Conservation (phyloP, 306 rosid species). For the Lathyrus sativus region DNA sequence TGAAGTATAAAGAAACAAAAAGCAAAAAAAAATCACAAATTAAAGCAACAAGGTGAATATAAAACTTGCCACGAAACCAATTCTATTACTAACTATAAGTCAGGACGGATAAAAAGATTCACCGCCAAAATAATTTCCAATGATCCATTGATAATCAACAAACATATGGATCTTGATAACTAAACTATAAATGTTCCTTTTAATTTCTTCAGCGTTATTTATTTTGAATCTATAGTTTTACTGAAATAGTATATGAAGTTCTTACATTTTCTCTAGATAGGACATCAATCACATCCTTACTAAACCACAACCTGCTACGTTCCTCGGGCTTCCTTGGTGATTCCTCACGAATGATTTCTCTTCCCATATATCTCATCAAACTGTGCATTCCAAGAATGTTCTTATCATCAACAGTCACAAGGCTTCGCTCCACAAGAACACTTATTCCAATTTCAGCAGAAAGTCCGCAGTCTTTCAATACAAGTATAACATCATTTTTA, state of each 20-base stretch:
- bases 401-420: background rate
- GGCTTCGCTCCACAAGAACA: constrained; percentile 15
- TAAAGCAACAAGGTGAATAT: background rate
- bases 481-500: background rate
- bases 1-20: background rate
- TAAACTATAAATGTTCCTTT: no score
- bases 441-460: constrained; percentile 7
- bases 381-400: constrained; percentile 7
- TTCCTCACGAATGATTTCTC: constrained; percentile 3
- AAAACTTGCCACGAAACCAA: background rate
- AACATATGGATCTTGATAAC: background rate
- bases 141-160: background rate
- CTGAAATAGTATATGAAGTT: background rate
- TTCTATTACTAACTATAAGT: background rate
- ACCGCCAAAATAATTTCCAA: background rate
- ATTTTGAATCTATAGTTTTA: no score
- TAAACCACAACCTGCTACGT: constrained; percentile 3
- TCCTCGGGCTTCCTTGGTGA: background rate
- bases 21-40: background rate
- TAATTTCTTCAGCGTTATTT: no score
- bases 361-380: constrained; percentile 3
- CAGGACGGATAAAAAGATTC: background rate
- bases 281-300: background rate
- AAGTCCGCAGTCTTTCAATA: background rate
- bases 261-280: background rate